phyloP scores from a whole-genome alignment of 345 rosid species.

The Arabidopsis suecica region DNA sequence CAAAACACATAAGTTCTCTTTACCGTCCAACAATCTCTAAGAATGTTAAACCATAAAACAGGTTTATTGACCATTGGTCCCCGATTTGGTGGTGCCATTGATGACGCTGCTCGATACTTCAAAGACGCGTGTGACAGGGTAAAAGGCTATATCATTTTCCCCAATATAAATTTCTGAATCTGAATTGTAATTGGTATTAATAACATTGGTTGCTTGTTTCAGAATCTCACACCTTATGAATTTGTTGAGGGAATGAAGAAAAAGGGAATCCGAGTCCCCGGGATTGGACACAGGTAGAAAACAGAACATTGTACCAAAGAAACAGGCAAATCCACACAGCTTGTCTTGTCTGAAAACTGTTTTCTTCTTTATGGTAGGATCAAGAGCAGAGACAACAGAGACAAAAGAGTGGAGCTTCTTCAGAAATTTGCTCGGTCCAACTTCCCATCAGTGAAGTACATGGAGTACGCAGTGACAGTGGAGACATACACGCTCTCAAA shows the following conservation, averaged over 20 bases:
- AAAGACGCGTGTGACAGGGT: slow-evolving; percentile 96
- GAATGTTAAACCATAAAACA: slow-evolving; percentile 38
- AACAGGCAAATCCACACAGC: background rate
- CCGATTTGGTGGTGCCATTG: slow-evolving; percentile 98
- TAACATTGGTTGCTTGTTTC: slow-evolving; percentile 35
- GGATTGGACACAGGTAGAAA: slow-evolving; percentile 91
- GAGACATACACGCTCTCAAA: slow-evolving; percentile 90
- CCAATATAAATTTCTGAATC: slow-evolving; percentile 16
- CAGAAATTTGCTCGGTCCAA: slow-evolving; percentile 87
- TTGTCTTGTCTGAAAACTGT: slow-evolving; percentile 7
- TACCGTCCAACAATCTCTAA: background rate
- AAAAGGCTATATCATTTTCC: slow-evolving; percentile 17
- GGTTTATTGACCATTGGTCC: slow-evolving; percentile 98
- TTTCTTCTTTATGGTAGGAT: slow-evolving; percentile 54
- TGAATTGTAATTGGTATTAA: slow-evolving; percentile 15
- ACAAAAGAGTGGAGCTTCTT: slow-evolving; percentile 92
- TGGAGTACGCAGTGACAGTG: slow-evolving; percentile 91
- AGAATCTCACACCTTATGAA: slow-evolving; percentile 92
- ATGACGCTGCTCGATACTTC: slow-evolving; percentile 96
- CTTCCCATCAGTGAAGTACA: slow-evolving; percentile 93
- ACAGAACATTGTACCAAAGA: background rate
- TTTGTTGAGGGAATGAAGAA: slow-evolving; percentile 97
- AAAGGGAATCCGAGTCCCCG: slow-evolving; percentile 98
- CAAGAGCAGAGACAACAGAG: slow-evolving; percentile 98
- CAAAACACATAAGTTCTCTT: background rate